These are phyloP conservation scores for Crotalaria pallida DNA, from an alignment of 306 rosid genomes.

Conservation along the genomic window DNA sequence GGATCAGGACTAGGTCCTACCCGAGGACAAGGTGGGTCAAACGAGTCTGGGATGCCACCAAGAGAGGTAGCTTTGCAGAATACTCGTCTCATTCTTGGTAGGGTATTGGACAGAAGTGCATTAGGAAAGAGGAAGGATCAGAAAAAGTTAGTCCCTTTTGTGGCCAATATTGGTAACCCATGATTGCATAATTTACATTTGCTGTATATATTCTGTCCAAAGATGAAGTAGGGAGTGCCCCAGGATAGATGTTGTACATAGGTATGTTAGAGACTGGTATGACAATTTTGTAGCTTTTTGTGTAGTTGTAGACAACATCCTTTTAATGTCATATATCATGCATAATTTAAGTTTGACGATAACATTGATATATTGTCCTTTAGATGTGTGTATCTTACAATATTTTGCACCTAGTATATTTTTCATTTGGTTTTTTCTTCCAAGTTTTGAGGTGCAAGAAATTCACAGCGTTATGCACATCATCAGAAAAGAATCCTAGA, in stretches of 20 bases:
- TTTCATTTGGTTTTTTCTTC: neutral
- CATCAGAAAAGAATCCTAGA: neutral
- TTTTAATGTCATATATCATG: constrained; percentile 24
- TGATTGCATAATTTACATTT: constrained; percentile 29
- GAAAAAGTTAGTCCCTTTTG: constrained; percentile 83
- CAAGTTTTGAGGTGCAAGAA: neutral
- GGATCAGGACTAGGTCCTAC: constrained; percentile 41
- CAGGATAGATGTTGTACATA: constrained; percentile 44
- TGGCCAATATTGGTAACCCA: constrained; percentile 69
- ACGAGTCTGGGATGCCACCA: constrained; percentile 58
- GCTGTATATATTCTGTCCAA: constrained; percentile 30
- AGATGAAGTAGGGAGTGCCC: constrained; percentile 28
- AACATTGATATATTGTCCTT: neutral
- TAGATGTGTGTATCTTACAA: neutral
- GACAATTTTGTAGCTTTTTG: constrained; percentile 33
- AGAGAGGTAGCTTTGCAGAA: constrained; percentile 85
- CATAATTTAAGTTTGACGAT: constrained; percentile 8
- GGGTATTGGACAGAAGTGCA: constrained; percentile 77
- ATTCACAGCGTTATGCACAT: neutral
- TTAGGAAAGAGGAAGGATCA: constrained; percentile 89
- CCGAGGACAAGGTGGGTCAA: constrained; percentile 35
- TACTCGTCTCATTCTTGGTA: constrained; percentile 83
- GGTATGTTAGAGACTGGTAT: constrained; percentile 8
- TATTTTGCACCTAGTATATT: neutral
- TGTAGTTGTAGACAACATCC: constrained; percentile 28